Evolutionary conservation across 140 eudicot species (phyloP), one percentile per base, ranked within the genome.

Genomic region (Anethum foeniculum): DNA sequence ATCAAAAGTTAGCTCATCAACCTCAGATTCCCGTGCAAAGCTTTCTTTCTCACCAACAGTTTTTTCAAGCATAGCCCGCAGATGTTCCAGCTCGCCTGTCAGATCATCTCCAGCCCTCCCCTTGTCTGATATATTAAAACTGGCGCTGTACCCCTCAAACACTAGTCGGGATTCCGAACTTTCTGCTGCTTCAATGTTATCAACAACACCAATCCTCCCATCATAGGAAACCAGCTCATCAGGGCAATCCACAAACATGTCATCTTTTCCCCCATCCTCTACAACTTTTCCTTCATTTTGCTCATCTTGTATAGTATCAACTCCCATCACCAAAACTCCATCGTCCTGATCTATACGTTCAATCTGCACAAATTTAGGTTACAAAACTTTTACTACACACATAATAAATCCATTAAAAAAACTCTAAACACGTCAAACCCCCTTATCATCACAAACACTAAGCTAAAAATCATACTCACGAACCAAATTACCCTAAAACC

Each of bases 161-260:
- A 71, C 86, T 72, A 73, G 90, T 48, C 79, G 92, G 12, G 84
- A 39, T 79, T 86, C 95, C 79, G 87, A 84, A 80, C 1, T 52
- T 41, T 75, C 90, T 16, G 80, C 48, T 32, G 84, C 83, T 68
- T 83, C 86, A 62, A 77, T 86, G 79, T 75, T 81, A 49, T 88
- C 92, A 82, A 74, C 75, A 48, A 85, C 78, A 52, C 74, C 52
- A 34, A 39, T 46, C 67, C 65, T 73, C 78, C 69, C 25, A 43
- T 79, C 82, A 79, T 14, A 41, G 36, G 82, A 44, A 46, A 79
- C 34, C 84, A 88, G 89, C 83, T 89, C 98, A 85, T 96, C 99
- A 18, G 99, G 91, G 84, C 97, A 93, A 85, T 96, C 99, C 74
- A 91, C 92, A 87, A 96, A 96, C 91, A 84, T 87, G 79, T 95